Base-by-base conservation (phyloP, 495 filamentous ascomycete species). In the Lasiosphaeris hirsuta region DNA sequence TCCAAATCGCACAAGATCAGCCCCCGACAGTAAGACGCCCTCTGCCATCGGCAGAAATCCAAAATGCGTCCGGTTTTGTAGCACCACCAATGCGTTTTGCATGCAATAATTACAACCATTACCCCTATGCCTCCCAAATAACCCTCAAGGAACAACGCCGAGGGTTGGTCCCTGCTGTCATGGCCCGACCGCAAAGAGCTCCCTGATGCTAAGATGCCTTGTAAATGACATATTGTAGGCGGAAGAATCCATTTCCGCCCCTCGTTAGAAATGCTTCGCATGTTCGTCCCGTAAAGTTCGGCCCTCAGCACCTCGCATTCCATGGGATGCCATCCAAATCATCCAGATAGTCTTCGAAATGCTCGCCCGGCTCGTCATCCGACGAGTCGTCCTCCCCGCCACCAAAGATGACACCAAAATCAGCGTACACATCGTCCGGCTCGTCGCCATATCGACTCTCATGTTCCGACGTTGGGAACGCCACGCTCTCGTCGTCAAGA, bases 371-470 rank as follows among this genome's bases (percentile, higher is more conserved):
- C 9, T 67, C 64, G 9, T 64, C 68, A 1, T 65, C 66, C 10
- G 49, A 49, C 17, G 33, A 36, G 1, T 61, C 64, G 0, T 54
- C 58, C 1, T 59, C 68, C 0, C 57, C 60, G 1, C 67, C 61
- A 0, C 75, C 76, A 56, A 80, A 80, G 3, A 80, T 61, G 10
- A 76, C 68, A 0, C 74, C 72, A 55, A 80, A 80, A 53, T 80
- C 76, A 0, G 75, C 73, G 44, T 80, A 80, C 11, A 78, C 75
- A 15, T 78, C 76, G 14, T 76, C 75, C 1, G 69, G 69, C 19
- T 71, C 68, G 30, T 72, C 70, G 4, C 64, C 70, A 38, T 78
- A 76, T 33, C 72, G 68, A 13, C 71, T 74, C 15, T 75, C 76
- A 50, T 75, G 72, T 43, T 72, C 74, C 17, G 71, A 69, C 13